Percentiles rank a stretch among this genome's conserved stretches.
phyloP scores from a whole-genome alignment of 768 basidiomycete species.

The Auricularia heimuer region DNA sequence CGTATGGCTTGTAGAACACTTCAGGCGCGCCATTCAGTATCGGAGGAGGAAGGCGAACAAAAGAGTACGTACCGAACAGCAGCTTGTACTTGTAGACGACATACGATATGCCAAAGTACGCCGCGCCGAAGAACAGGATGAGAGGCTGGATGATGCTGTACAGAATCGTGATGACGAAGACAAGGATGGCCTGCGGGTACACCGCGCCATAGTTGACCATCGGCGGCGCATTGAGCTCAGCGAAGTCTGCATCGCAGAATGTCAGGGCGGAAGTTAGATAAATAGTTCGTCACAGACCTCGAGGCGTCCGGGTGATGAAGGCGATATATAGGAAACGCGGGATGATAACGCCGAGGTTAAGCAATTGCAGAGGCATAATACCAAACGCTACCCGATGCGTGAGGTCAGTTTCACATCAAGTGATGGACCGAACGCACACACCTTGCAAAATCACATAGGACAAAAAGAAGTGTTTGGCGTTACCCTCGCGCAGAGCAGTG shows the following conservation, averaged over 20 bases:
- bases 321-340: slow-evolving; percentile 65
- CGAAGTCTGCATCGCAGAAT: slow-evolving; percentile 54
- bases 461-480: slow-evolving; percentile 77
- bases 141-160: slow-evolving; percentile 95
- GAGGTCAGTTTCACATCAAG: not conserved
- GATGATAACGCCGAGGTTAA: slow-evolving; percentile 84
- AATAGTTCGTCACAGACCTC: slow-evolving; percentile 43
- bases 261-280: not conserved
- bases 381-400: slow-evolving; percentile 51
- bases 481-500: slow-evolving; percentile 64
- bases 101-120: slow-evolving; percentile 95
- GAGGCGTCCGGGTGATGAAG: slow-evolving; percentile 79
- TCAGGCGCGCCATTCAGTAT: slow-evolving; percentile 4
- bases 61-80: slow-evolving; percentile 62
- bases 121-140: slow-evolving; percentile 87
- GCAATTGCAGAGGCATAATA: slow-evolving; percentile 90
- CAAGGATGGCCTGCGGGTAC: slow-evolving; percentile 92
- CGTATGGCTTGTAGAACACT: slow-evolving; percentile 99
- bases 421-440: slow-evolving; percentile 14
- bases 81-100: slow-evolving; percentile 98
- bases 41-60: not conserved
- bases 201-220: slow-evolving; percentile 98
- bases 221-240: slow-evolving; percentile 93
- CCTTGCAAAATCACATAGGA: slow-evolving; percentile 82
- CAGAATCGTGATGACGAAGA: slow-evolving; percentile 89